Evolutionary conservation across 208 protist genomes (phyloP).

Genomic region (Borovskyia barvae): DNA sequence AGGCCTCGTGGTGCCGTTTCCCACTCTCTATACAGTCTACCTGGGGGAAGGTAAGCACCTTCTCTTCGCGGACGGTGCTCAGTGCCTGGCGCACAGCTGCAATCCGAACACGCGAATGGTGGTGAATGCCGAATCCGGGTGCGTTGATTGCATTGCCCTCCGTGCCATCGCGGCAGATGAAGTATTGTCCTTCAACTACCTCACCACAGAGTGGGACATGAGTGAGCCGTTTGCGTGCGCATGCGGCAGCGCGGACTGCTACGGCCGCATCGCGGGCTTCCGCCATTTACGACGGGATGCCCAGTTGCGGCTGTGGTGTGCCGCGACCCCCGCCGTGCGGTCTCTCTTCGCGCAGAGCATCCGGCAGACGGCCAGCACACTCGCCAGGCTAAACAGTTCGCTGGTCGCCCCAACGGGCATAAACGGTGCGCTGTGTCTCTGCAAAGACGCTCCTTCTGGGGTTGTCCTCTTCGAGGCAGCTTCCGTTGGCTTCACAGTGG

Average conservation of each 20-base stretch:
- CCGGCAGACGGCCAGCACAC: slow-evolving; percentile 33
- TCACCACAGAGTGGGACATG: slow-evolving; percentile 90
- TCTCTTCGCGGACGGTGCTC: slow-evolving; percentile 64
- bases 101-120: slow-evolving; percentile 77
- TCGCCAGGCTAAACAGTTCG: slow-evolving; percentile 54
- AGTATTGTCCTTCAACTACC: slow-evolving; percentile 85
- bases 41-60: slow-evolving; percentile 80
- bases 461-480: slow-evolving; percentile 52
- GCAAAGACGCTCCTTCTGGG: slow-evolving; percentile 55
- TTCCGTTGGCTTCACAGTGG: slow-evolving; percentile 25
- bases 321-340: slow-evolving; percentile 51
- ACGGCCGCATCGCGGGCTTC: slow-evolving; percentile 67
- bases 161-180: slow-evolving; percentile 59
- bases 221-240: slow-evolving; percentile 67
- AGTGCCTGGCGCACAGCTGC: slow-evolving; percentile 84
- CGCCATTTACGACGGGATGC: slow-evolving; percentile 42
- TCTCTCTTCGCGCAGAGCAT: slow-evolving; percentile 58
- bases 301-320: slow-evolving; percentile 65
- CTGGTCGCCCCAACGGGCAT: slow-evolving; percentile 33
- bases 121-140: slow-evolving; percentile 58
- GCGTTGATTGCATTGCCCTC: slow-evolving; percentile 59
- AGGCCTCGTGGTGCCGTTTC: slow-evolving; percentile 76
- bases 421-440: slow-evolving; percentile 41
- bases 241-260: slow-evolving; percentile 58
- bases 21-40: slow-evolving; percentile 84